Conservation (phyloP, 495 filamentous ascomycete species). For the Glutinoglossum americanum region DNA sequence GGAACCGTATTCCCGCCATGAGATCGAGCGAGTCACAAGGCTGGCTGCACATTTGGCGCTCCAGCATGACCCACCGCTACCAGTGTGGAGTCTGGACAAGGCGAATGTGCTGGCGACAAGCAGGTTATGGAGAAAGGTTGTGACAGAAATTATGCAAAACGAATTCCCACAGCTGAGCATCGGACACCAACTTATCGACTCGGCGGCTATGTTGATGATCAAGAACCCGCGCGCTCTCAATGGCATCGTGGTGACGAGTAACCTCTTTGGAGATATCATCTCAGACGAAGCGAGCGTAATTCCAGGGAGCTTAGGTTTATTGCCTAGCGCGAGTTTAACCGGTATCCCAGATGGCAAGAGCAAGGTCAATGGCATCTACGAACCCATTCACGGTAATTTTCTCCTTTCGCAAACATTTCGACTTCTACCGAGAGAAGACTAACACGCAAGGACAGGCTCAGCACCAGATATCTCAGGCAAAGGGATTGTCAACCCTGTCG, state of each 20-base stretch:
- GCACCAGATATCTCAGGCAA: conserved; percentile 64
- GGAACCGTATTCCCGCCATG: conserved; percentile 66
- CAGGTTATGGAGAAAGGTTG: conserved; percentile 74
- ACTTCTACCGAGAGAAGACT: background rate
- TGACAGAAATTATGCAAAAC: conserved; percentile 55
- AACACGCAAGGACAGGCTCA: conserved; percentile 21
- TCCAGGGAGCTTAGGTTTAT: conserved; percentile 70
- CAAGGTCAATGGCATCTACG: conserved; percentile 73
- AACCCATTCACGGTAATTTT: conserved; percentile 76
- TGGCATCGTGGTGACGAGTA: conserved; percentile 82
- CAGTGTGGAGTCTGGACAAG: conserved; percentile 86
- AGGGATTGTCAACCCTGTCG: conserved; percentile 72
- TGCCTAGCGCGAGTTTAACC: conserved; percentile 75
- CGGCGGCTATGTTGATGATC: conserved; percentile 90
- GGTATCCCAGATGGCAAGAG: conserved; percentile 66
- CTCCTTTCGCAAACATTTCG: background rate
- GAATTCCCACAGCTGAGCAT: conserved; percentile 81
- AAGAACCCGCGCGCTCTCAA: conserved; percentile 85
- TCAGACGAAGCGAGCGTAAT: conserved; percentile 93
- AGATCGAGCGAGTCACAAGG: conserved; percentile 78
- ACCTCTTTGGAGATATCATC: conserved; percentile 94
- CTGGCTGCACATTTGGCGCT: conserved; percentile 68
- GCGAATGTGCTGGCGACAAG: conserved; percentile 88
- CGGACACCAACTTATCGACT: conserved; percentile 85
- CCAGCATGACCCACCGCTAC: conserved; percentile 53